Percentiles rank a stretch among this genome's conserved stretches.
Conservation (phyloP, 306 rosid species). For the Medicago ruthenica region DNA sequence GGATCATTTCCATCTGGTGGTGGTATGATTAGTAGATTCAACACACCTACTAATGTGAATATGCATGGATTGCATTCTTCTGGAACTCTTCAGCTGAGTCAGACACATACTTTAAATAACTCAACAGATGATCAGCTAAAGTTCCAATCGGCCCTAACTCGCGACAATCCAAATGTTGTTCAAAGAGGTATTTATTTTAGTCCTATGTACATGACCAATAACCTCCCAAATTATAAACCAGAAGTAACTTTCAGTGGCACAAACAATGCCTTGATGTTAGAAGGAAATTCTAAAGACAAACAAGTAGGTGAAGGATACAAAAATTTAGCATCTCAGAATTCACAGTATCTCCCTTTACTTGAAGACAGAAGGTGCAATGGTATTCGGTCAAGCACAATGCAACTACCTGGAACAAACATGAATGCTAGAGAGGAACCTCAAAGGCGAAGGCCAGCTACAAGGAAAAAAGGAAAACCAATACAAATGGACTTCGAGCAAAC, state of each 20-base stretch:
- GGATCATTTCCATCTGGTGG: constrained; percentile 63
- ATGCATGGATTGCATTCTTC: constrained; percentile 64
- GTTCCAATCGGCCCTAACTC: constrained; percentile 48
- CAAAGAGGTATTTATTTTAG: constrained; percentile 46
- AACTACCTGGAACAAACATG: constrained; percentile 2
- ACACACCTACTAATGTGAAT: constrained; percentile 62
- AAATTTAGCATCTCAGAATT: constrained; percentile 4
- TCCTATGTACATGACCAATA: constrained; percentile 44
- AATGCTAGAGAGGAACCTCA: too few species aligned
- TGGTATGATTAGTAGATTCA: constrained; percentile 60
- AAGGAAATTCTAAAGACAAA: background rate
- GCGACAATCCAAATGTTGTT: constrained; percentile 52
- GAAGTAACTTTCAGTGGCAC: constrained; percentile 36
- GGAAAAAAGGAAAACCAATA: too few species aligned
- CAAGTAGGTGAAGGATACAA: background rate
- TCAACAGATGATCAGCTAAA: constrained; percentile 52
- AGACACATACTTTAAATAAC: constrained; percentile 40
- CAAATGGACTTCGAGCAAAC: too few species aligned
- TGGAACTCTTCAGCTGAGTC: constrained; percentile 54
- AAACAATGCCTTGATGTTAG: background rate
- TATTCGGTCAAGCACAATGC: background rate
- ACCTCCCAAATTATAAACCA: constrained; percentile 44
- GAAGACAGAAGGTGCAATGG: background rate
- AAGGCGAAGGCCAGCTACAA: too few species aligned
- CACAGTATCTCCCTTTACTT: background rate